Conservation (phyloP, 495 filamentous ascomycete genomes). For the Trichocladium antarcticum region DNA sequence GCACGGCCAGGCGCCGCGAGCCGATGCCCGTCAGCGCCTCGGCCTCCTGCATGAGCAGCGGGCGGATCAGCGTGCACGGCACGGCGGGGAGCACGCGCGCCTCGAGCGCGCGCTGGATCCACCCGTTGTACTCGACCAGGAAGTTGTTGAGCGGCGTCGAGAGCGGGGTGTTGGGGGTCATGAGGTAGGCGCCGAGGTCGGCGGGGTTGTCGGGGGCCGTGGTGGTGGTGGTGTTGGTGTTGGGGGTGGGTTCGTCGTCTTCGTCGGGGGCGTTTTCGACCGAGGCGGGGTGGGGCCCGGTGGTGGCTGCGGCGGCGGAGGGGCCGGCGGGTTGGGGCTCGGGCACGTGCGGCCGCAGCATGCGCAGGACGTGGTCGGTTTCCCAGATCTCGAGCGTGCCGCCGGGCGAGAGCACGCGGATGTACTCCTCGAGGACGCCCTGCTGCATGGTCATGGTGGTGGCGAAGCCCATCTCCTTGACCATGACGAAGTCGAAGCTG, state of each 20-base stretch:
- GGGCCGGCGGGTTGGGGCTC: conserved; percentile 18
- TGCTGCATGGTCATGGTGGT: conserved; percentile 52
- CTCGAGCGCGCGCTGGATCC: conserved; percentile 69
- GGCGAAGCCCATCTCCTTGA: conserved; percentile 73
- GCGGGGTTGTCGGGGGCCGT: not conserved
- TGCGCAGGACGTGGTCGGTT: conserved; percentile 64
- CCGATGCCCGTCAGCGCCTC: conserved; percentile 60
- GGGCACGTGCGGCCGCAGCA: conserved; percentile 62
- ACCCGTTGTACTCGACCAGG: conserved; percentile 72
- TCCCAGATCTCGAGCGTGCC: conserved; percentile 84
- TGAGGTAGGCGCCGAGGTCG: conserved; percentile 53
- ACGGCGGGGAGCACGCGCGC: conserved; percentile 55
- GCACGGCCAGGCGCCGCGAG: conserved; percentile 68
- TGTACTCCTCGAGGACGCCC: conserved; percentile 57
- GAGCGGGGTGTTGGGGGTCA: conserved; percentile 75
- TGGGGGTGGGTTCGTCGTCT: too few species aligned
- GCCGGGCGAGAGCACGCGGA: conserved; percentile 66
- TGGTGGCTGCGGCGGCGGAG: conserved; percentile 26
- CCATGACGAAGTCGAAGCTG: conserved; percentile 83
- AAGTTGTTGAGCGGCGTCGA: conserved; percentile 65
- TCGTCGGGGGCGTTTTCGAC: conserved; percentile 21
- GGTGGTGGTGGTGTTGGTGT: not conserved
- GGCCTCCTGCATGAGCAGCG: conserved; percentile 70
- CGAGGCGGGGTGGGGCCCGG: too few species aligned
- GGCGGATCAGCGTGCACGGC: conserved; percentile 68